phyloP scores from a whole-genome alignment of 148 eudicot genomes.

The Diospyros kaki region DNA sequence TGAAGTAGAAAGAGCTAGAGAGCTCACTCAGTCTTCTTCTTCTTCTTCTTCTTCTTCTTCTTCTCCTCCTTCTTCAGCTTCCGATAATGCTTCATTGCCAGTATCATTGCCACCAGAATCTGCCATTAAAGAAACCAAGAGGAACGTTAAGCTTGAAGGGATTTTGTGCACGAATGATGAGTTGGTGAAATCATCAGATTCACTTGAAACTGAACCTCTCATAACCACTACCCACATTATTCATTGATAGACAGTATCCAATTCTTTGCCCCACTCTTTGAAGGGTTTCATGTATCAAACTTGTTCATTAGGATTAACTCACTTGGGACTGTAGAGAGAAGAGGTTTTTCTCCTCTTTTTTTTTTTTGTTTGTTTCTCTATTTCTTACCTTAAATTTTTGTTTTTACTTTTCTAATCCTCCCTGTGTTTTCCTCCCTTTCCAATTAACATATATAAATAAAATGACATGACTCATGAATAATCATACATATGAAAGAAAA shows the following conservation, averaged over 20 bases:
- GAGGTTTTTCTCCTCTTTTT: not conserved
- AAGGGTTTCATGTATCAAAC: conserved; percentile 7
- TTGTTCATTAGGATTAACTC: not conserved
- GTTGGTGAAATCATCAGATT: conserved; percentile 13
- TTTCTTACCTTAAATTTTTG: too few relatives aligned
- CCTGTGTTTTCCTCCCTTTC: not conserved
- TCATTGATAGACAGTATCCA: conserved; percentile 17
- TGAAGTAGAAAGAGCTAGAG: conserved; percentile 55
- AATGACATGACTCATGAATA: not conserved
- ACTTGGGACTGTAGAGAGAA: not conserved
- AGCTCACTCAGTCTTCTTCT: conserved; percentile 41
- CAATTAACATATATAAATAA: not conserved
- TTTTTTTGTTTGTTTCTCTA: too few relatives aligned
- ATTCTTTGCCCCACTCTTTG: conserved; percentile 4
- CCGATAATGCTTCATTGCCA: conserved; percentile 4
- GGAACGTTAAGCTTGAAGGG: conserved; percentile 23
- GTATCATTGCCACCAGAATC: conserved; percentile 23
- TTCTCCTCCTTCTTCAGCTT: conserved; percentile 18
- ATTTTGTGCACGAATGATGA: conserved; percentile 33
- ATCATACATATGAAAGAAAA: not conserved
- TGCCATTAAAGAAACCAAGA: conserved; percentile 10
- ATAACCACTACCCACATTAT: conserved; percentile 18
- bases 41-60: conserved; percentile 24
- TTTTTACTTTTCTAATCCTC: too few relatives aligned
- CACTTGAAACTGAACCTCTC: conserved; percentile 65